Base-by-base conservation (phyloP, 345 rosid genomes). In the Eucalyptus fibrosa region DNA sequence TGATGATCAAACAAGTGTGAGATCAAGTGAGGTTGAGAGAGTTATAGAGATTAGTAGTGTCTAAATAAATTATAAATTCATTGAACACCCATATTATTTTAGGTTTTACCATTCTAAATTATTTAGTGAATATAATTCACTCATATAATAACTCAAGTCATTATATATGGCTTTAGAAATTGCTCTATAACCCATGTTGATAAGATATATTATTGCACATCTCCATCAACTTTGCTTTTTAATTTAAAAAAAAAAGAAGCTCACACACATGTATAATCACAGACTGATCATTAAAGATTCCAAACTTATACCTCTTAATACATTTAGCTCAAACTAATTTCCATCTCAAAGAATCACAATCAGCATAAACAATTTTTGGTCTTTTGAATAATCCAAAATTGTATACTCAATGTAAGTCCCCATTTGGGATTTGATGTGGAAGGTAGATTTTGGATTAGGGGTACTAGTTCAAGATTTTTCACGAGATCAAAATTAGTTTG, bases 331-430 rank as follows among this genome's bases (percentile, higher is more conserved):
- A 62, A 30, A 30, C 3, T 62, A 62, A 13, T 30, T 62, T 62
- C 2, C 0, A 1, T 30, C 3, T 30, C 34, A 24, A 30, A 62
- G n/a, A 53, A 4, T 53, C 0, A 0, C 26, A 53, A 8, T 53
- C 11, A 1, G 59, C 59, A 53, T 53, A 53, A 53, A 53, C 5
- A 53, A 53, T 53, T 53, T 53, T 53, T 53, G 24, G 59, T 53
- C 59, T 5, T 1, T 1, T 2, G 65, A 59, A 59, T 53, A 53
- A 53, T 53, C 9, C 4, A 53, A 3, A 53, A 53, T 19, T 7
- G 1, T 19, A 53, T 19, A 53, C 24, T 19, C 24, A 53, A 19
- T 0, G 0, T 17, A 12, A 60, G 16, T 65, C 11, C n/a, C 21
- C 0, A 1, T 65, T 65, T 15, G 18, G 21, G 77, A 65, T 65